phyloP scores from a whole-genome alignment of 169 alveolate genomes.

The Eimeria praecox region DNA sequence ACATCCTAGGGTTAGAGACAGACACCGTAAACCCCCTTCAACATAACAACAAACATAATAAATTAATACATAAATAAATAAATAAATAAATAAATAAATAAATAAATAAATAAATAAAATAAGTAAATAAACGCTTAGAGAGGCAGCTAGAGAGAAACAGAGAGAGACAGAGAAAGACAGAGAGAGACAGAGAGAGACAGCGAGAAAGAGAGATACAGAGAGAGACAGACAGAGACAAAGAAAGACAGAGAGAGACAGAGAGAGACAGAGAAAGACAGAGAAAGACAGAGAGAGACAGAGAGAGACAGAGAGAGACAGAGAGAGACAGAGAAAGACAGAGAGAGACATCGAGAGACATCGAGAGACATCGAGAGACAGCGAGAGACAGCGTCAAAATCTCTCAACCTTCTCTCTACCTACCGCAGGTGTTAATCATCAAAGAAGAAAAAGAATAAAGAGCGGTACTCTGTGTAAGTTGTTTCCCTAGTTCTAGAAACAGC shows the following conservation, averaged over 20 bases:
- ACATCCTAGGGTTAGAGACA: conserved; percentile 75
- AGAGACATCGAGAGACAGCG: background rate
- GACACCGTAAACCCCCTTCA: conserved; percentile 67
- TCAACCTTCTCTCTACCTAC: conserved; percentile 9
- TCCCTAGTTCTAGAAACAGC: conserved; percentile 34
- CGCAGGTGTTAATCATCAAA: conserved; percentile 73
- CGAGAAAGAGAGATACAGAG: background rate
- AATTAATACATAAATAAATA: background rate
- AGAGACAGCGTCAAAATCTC: too few species aligned
- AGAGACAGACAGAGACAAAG: background rate
- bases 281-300: background rate
- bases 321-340: too few species aligned
- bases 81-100: too few species aligned
- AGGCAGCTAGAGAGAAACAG: background rate
- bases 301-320: background rate
- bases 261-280: background rate
- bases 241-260: background rate
- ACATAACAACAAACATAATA: background rate
- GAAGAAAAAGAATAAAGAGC: conserved; percentile 75
- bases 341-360: background rate
- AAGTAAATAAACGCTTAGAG: too few species aligned
- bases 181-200: background rate
- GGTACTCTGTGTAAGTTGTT: conserved; percentile 59
- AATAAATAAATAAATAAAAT: background rate
- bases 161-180: background rate